Evolutionary conservation across 2,329 filamentous ascomycete species (phyloP), one percentile per base, ranked within the genome.

Genomic region (Plectosphaerella plurivora): DNA sequence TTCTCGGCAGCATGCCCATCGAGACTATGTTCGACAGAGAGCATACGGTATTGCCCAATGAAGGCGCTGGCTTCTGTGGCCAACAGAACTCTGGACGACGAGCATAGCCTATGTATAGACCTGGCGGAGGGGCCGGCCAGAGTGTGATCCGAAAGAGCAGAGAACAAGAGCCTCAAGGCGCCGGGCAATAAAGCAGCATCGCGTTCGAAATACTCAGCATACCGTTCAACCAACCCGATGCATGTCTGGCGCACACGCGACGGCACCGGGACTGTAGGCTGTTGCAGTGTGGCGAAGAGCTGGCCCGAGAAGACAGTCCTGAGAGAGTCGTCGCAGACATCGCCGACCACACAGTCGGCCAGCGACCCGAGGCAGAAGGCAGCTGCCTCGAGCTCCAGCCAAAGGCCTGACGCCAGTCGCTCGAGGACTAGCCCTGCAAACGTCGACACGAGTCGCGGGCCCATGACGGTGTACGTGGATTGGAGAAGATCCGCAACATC

Each of bases 401-500:
- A 86, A 9, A 75, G 71, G 42, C 73, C 73, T 7, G 67, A 70
- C 15, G 68, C 63, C 15, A 83, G 65, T 3, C 78, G 74, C 52
- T 75, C 72, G 33, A 82, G 67, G 18, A 80, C 73, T n/a, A 82
- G 62, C 45, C 80, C 73, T 41, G 76, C 76, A 58, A 88, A 86
- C 8, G 76, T 75, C 2, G 74, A 72, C 41, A 88, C 72, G 11
- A 88, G 67, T 36, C 74, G 68, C 22, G 77, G 71, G 0, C 82
- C 83, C 42, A 79, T 76, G 15, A 87, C 68, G 3, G 84, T 76
- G 59, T 86, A 92, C 3, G 86, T 81, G 2, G 87, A 84, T 59
- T 91, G 83, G 25, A 94, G 74, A 49, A 94, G 78, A 64, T 95
- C 89, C 49, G 82, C 79, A n/a, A 92, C 84, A 61, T 95, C 90